phyloP scores from a whole-genome alignment of 2,329 filamentous ascomycete species.

The Aspergillus neoniger region DNA sequence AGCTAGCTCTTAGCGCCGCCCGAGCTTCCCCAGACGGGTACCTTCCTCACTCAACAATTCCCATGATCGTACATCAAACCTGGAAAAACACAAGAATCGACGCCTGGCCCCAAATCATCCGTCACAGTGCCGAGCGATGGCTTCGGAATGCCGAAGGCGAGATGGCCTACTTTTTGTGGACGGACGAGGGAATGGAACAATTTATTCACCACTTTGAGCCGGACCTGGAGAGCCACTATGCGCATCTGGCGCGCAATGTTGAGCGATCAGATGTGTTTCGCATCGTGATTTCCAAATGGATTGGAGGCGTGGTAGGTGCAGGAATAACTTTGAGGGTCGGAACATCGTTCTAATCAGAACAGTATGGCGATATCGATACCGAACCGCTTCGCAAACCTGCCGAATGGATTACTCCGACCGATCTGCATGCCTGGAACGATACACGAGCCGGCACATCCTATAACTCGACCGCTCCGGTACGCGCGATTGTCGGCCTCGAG shows the following conservation, averaged over 20 bases:
- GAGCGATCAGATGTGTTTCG: conserved; percentile 38
- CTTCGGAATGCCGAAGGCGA: conserved; percentile 23
- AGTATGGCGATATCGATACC: conserved; percentile 39
- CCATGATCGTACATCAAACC: conserved; percentile 36
- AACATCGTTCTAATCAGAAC: neutral
- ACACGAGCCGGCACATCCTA: conserved; percentile 24
- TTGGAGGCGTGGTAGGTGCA: conserved; percentile 22
- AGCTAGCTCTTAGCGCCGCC: conserved; percentile 25
- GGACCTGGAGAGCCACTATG: conserved; percentile 24
- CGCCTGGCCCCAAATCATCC: conserved; percentile 28
- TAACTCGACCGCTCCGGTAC: conserved; percentile 24
- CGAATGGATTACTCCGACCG: conserved; percentile 28
- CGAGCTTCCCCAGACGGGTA: conserved; percentile 13
- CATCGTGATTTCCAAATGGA: conserved; percentile 33
- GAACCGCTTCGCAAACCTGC: conserved; percentile 29
- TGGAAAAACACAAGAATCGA: conserved; percentile 32
- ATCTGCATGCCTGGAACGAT: conserved; percentile 33
- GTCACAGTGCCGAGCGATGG: conserved; percentile 32
- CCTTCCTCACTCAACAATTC: conserved; percentile 30
- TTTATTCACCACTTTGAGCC: conserved; percentile 32
- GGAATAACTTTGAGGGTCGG: neutral
- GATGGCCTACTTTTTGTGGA: conserved; percentile 40
- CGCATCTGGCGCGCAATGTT: conserved; percentile 27
- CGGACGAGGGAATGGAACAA: conserved; percentile 31
- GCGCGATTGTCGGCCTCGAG: conserved; percentile 35